These are phyloP conservation scores for Dillenia suffruticosa DNA, from an alignment of 164 flowering plant genomes.

Conservation along the genomic window DNA sequence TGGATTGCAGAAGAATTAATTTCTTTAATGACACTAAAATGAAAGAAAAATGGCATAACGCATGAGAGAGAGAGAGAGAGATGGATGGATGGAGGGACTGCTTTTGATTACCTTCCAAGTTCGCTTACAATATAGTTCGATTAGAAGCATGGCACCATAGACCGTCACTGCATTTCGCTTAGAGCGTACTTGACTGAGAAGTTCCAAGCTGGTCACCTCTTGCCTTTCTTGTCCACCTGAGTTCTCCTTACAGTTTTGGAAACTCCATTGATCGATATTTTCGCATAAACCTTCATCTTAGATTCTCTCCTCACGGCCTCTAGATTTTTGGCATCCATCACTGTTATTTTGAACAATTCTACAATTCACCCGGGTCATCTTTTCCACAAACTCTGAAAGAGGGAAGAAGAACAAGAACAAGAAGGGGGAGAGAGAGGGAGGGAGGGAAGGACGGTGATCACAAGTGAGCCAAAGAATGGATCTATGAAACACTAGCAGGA, in stretches of 20 bases:
- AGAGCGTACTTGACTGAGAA: constrained; percentile 7
- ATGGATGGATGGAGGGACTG: no score
- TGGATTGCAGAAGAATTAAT: no score
- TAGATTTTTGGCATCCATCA: constrained; percentile 9
- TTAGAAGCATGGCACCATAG: constrained; percentile 8
- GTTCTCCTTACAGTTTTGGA: constrained; percentile 7
- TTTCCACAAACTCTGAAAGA: no score
- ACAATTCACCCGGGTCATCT: constrained; percentile 9
- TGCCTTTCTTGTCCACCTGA: constrained; percentile 14
- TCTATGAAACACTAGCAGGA: no score
- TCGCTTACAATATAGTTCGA: constrained; percentile 14
- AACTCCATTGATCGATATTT: constrained; percentile 11
- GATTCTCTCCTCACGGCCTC: constrained; percentile 3
- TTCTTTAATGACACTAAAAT: no score
- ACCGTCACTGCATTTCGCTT: constrained; percentile 5
- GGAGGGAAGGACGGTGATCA: no score
- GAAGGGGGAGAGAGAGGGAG: no score
- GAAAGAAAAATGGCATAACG: no score
- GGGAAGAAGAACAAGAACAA: no score
- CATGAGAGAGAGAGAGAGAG: no score
- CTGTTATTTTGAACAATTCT: constrained; percentile 10
- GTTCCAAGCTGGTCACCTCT: constrained; percentile 20
- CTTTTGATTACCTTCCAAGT: constrained; percentile 1
- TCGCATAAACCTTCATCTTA: constrained; percentile 18
- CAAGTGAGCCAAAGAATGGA: no score